Evolutionary conservation across 805 yeast genomes (phyloP), one percentile per base, ranked within the genome.

Genomic region (Candida hispaniensis): DNA sequence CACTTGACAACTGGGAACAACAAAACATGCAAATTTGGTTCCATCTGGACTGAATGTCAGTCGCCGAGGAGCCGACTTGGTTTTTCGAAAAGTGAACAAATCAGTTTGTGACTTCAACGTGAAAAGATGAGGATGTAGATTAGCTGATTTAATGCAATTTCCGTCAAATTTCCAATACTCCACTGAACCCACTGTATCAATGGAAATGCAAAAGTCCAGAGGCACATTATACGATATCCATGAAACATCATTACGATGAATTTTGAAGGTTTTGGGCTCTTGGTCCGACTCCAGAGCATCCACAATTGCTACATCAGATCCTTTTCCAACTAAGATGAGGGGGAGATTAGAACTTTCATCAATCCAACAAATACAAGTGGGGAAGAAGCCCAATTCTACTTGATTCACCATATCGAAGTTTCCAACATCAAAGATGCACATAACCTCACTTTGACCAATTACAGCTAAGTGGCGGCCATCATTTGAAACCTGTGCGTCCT

Each of bases 91-190:
- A 11, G 55, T 58, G 40, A 59, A 54, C 11, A 59, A 43, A 40
- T 62, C 61, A 0, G 71, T 66, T 25, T 54, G 47, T 18, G 63
- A 51, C 42, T 66, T 65, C 41, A 47, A 44, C 21, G 52, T 50
- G 46, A 61, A 66, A 13, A 45, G 45, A 18, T 27, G 30, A 2
- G 58, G 58, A 25, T 42, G 39, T 14, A 42, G 11, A 47, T 38
- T 10, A 10, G 34, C 11, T 6, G 34, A 9, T 46, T 49, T 11
- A 26, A 34, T 9, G 30, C 29, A 39, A 22, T 38, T 27, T 5
- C 42, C 40, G 17, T 26, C 40, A 2, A 55, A 50, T 6, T 38
- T 41, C 64, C 64, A 59, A 38, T 60, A 59, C 41, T 59, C 64
- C 9, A 59, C 41, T 56, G 54, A 55, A 7, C 63, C 63, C 7